Evolutionary conservation across 176 grass and related monocot species (phyloP).

Genomic region (Oryza glaberrima): DNA sequence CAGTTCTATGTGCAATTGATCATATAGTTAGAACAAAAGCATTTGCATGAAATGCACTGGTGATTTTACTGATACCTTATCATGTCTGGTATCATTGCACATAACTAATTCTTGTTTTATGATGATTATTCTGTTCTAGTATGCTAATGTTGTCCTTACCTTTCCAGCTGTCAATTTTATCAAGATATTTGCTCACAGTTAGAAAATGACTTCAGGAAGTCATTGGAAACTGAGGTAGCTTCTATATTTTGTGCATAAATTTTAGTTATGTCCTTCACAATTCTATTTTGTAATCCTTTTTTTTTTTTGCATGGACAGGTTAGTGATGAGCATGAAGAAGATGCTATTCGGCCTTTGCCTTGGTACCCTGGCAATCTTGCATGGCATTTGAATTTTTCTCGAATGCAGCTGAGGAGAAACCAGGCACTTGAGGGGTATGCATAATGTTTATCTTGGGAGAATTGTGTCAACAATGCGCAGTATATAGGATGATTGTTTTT

Average conservation of each 20-base stretch:
- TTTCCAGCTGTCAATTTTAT: constrained; percentile 81
- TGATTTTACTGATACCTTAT: background rate
- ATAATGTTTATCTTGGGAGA: constrained; percentile 33
- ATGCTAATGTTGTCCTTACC: constrained; percentile 29
- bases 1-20: background rate
- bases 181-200: constrained; percentile 85
- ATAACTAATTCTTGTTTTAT: constrained; percentile 8
- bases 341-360: constrained; percentile 87
- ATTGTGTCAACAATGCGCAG: background rate
- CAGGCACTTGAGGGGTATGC: constrained; percentile 94
- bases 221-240: constrained; percentile 78
- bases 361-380: constrained; percentile 99
- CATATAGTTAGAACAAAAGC: background rate
- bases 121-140: constrained; percentile 25
- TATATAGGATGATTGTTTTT: background rate
- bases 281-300: constrained; percentile 33
- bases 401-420: constrained; percentile 97
- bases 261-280: background rate
- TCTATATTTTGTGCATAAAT: constrained; percentile 18
- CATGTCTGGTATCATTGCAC: background rate
- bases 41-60: background rate
- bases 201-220: constrained; percentile 90
- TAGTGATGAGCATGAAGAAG: constrained; percentile 69
- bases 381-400: constrained; percentile 98
- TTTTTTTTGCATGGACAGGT: constrained; percentile 51